Base-by-base conservation (phyloP, 257 asterid genomes). In the Solanum pimpinellifolium region DNA sequence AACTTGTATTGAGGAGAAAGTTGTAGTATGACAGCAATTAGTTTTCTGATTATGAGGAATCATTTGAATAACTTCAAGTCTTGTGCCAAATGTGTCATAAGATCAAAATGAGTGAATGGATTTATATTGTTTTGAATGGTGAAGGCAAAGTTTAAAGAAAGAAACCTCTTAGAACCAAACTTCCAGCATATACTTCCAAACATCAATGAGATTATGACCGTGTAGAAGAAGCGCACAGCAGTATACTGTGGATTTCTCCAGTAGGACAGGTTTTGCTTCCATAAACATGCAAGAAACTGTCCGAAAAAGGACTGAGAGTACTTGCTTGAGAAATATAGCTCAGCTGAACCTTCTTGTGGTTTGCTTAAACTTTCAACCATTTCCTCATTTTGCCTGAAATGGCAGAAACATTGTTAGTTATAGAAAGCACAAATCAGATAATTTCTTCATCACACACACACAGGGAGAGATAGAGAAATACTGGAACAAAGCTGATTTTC, bases 111-210 rank as follows among this genome's bases (percentile, higher is more conserved):
- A 81, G 29, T 11, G 42, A 65, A 73, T 23, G 13, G 7, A 81
- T 18, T 49, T 20, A 10, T 27, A 49, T 49, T 11, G 15, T 29
- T 49, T 49, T 11, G 29, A 49, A 29, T 81, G 18, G 56, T 47
- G 16, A 87, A 66, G 37, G 83, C n/a, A 80, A 88, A 65, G 84
- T 72, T 87, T 80, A 37, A 73, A 85, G 84, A 81, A 52, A n/a
- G 18, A 21, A 68, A 95, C 99, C 98, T 95, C 89, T 91, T 94
- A 81, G 98, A 90, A 76, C 99, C 99, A 84, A 95, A 92, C 88
- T 90, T 92, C 98, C 98, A 96, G 93, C 98, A 96, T 33, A 96
- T 95, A 69, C 98, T 92, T 70, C 99, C 99, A 5, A 95, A 94
- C 98, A 95, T 93, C 88, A 96, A 83, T 0, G 99, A 95, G 29